Base-by-base conservation (phyloP, 2,329 filamentous ascomycete genomes). In the Microcyclospora tardicrescens region DNA sequence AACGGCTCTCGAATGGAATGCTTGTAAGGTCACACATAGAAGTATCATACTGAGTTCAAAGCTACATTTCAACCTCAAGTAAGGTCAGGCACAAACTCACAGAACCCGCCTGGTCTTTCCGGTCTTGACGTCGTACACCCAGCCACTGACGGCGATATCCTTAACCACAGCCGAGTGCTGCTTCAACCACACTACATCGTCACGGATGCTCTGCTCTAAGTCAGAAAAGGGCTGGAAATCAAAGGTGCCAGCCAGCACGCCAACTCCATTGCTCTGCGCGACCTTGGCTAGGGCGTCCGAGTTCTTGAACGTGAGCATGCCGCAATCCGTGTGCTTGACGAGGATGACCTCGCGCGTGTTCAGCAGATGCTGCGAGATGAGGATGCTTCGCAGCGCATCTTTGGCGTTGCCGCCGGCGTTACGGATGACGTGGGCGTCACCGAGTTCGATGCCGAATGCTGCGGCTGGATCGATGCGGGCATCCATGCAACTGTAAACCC, bases 281-380 rank as follows among this genome's bases (percentile, higher is more conserved):
- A 86, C 72, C 19, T 77, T 52, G 1, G 50, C 61, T 30, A 63
- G 63, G 1, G 72, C 73, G 38, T 73, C 69, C 5, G 68, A 65
- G 44, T 81, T 75, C n/a, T 64, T 66, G 53, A 83, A 80, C 0
- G 71, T 81, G 37, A 81, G 58, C 79, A 83, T 84, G 2, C 81
- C 81, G 52, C 44, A 47, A 2, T 32, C 31, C 10, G 43, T 46
- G 24, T 51, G 79, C 63, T 85, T 84, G 51, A 87, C 67, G 16
- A 87, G 57, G 13, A 87, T 59, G 36, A 91, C 77, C 58, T 89
- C 83, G 1, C 71, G 68, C 0, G 84, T 91, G 8, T 79, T 81
- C 0, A 91, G 71, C 6, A 89, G 67, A 57, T 89, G 82, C 61
- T 91, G 70, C 0, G 81, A 86, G 52, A 91, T 84, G 43, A 89